Percentiles rank a stretch among this genome's conserved stretches.
Conservation (phyloP, 2,329 filamentous ascomycete genomes). For the Hypoxylon sp. region DNA sequence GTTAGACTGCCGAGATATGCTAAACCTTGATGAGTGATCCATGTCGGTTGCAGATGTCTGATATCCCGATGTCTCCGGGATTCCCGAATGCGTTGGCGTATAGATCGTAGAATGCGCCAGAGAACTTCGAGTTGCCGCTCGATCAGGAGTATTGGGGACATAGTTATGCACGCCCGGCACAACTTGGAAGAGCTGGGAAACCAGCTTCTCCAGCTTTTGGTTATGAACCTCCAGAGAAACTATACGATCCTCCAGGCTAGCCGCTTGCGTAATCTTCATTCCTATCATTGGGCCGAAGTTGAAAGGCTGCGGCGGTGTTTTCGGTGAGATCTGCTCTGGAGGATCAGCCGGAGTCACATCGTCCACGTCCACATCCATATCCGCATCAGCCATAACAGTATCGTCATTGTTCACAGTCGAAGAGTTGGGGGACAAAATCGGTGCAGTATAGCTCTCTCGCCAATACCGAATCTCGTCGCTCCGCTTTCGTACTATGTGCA, state of each 20-base stretch:
- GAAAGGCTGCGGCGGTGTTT: constrained; percentile 63
- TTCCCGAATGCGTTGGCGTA: constrained; percentile 45
- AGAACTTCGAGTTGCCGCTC: constrained; percentile 45
- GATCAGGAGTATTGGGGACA: constrained; percentile 46
- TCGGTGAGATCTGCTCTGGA: constrained; percentile 50
- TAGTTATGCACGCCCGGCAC: constrained; percentile 56
- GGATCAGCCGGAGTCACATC: constrained; percentile 48
- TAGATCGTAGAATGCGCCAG: constrained; percentile 43
- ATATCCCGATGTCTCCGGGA: constrained; percentile 50
- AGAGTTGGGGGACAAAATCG: constrained; percentile 64
- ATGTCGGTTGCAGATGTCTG: constrained; percentile 44
- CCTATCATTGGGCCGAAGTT: constrained; percentile 64
- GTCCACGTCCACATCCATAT: constrained; percentile 45
- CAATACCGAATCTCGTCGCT: constrained; percentile 74
- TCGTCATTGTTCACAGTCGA: constrained; percentile 58
- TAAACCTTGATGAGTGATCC: constrained; percentile 48
- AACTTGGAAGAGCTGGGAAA: constrained; percentile 62
- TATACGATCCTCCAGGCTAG: constrained; percentile 66
- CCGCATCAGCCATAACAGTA: constrained; percentile 34
- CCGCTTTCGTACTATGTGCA: constrained; percentile 59
- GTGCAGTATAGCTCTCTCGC: constrained; percentile 69
- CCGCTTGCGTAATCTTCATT: constrained; percentile 69
- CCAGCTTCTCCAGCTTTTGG: constrained; percentile 64
- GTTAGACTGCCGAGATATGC: constrained; percentile 56
- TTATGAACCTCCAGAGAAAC: constrained; percentile 64